Conservation (phyloP, 192 early-diverging fungal species). For the Coemansia sp. region DNA sequence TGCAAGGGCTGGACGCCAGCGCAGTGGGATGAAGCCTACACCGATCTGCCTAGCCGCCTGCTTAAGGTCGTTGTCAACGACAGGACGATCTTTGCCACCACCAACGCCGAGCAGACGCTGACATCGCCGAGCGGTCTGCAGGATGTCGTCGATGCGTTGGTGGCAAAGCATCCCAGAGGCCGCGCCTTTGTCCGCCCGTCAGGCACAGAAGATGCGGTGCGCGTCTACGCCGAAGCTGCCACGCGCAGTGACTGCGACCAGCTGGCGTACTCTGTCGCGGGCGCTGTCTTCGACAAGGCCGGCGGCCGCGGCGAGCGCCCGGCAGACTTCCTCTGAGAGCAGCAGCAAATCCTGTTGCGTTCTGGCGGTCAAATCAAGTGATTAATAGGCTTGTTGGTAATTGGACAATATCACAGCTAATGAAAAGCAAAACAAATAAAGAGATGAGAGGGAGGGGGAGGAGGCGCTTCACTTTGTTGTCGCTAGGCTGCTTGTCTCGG, state of each 20-base stretch:
- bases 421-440: too few species aligned
- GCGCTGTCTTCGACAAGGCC: slow-evolving; percentile 90
- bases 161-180: slow-evolving; percentile 82
- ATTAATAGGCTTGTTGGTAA: too few species aligned
- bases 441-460: too few species aligned
- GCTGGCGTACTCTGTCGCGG: slow-evolving; percentile 84
- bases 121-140: slow-evolving; percentile 88
- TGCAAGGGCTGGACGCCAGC: slow-evolving; percentile 78
- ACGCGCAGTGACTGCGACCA: slow-evolving; percentile 88
- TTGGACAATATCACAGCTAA: too few species aligned
- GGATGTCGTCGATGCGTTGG: slow-evolving; percentile 77
- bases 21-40: slow-evolving; percentile 93
- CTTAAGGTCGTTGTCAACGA: slow-evolving; percentile 94
- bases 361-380: too few species aligned
- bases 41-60: slow-evolving; percentile 91
- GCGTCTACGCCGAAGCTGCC: slow-evolving; percentile 98
- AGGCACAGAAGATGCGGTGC: slow-evolving; percentile 98
- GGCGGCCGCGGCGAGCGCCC: slow-evolving; percentile 91
- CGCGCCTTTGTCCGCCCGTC: slow-evolving; percentile 97
- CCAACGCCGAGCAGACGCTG: slow-evolving; percentile 94
- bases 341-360: too few species aligned
- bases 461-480: not conserved
- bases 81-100: slow-evolving; percentile 89
- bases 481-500: slow-evolving; percentile 20
- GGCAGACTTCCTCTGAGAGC: slow-evolving; percentile 42